Evolutionary conservation across 495 filamentous ascomycete genomes (phyloP), one percentile per base, ranked within the genome.

Genomic region (Poronia punctata): DNA sequence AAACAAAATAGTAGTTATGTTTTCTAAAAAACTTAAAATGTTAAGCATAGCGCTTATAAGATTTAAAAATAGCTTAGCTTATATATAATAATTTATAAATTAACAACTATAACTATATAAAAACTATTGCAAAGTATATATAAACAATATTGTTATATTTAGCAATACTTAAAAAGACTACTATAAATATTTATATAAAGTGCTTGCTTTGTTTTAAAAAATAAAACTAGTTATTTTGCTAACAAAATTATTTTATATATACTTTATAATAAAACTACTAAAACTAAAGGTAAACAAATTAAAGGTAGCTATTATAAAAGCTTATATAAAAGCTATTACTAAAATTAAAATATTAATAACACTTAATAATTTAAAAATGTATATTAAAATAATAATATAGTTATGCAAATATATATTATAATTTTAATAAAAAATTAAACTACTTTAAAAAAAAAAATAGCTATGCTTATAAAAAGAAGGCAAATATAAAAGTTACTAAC

Each of bases 1-100:
- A 4, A 42, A 42, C 12, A 10, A 21, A 9, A 30, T 22, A 12
- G 12, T 32, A 34, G 22, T 42, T 31, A 42, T 42, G 4, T 42
- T 14, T 5, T 29, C 18, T 35, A 19, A 21, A 34, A 35, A 10
- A 2, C 11, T 37, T 22, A 23, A 26, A 23, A n/a, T 37, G 12
- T 23, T 37, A 7, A 37, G 23, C 15, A 37, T 23, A 7, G 20
- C 20, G 4, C 12, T 23, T 20, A 37, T 23, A 37, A 37, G 34
- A 3, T 23, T 22, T 23, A 20, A 8, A 5, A 37, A 37, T 16
- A 32, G 29, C 12, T 16, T 10, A 15, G n/a, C 5, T 3, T 32
- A 16, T 32, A 10, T 16, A 6, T 26, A 39, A 15, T 24, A 29
- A 4, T 39, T 8, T 24, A 39, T 19, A 27, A 39, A 19, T 21